These are phyloP conservation scores for Ambrosia artemisiifolia DNA, from an alignment of 129 eudicot species.

Conservation along the genomic window DNA sequence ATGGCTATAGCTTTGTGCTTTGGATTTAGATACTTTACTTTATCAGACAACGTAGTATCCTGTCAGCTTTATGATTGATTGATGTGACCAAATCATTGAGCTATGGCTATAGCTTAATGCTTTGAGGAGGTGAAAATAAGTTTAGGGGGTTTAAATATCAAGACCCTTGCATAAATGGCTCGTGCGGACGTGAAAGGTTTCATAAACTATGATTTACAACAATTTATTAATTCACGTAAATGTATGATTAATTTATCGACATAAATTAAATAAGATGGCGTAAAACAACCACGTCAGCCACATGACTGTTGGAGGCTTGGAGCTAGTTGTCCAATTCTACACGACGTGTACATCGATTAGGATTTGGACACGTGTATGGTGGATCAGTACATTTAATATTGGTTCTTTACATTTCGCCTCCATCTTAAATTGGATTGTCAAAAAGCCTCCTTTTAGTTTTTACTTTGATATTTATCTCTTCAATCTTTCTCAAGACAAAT, in stretches of 20 bases:
- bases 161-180: too few species aligned
- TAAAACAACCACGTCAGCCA: slow-evolving; percentile 65
- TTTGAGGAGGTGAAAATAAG: too few species aligned
- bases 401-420: background rate
- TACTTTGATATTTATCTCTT: background rate
- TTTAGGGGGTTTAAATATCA: too few species aligned
- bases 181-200: slow-evolving; percentile 46
- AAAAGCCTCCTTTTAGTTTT: slow-evolving; percentile 6
- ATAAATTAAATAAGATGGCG: slow-evolving; percentile 15
- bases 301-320: slow-evolving; percentile 50
- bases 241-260: background rate
- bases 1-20: too few species aligned
- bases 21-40: too few species aligned
- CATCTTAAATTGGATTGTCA: background rate
- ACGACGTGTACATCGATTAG: slow-evolving; percentile 52
- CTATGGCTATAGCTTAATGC: too few species aligned
- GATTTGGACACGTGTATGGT: slow-evolving; percentile 50
- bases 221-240: background rate
- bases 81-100: too few species aligned
- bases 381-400: slow-evolving; percentile 18
- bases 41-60: too few species aligned
- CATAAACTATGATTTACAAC: slow-evolving; percentile 30
- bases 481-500: background rate
- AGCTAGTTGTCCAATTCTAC: slow-evolving; percentile 50
- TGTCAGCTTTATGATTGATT: too few species aligned